Percentiles rank a stretch among this genome's conserved stretches.
phyloP scores from a whole-genome alignment of 2,329 filamentous ascomycete species.

The Helotiales sp. region DNA sequence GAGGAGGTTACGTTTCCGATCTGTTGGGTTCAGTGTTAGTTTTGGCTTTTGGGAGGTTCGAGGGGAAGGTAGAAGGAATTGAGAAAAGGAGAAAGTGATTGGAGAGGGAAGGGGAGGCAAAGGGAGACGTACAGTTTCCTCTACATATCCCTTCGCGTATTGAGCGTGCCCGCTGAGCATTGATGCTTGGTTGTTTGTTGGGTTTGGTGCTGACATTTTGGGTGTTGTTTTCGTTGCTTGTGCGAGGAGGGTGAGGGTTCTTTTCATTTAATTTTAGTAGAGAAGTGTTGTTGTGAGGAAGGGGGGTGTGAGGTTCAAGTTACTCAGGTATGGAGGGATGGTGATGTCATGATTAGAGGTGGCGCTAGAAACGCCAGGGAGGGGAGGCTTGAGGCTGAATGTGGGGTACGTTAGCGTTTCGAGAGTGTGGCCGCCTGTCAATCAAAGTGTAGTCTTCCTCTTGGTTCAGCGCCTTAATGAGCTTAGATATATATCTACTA shows the following conservation, averaged over 20 bases:
- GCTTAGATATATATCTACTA: too few relatives aligned
- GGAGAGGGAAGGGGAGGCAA: neutral
- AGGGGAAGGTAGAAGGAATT: neutral
- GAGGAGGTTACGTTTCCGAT: conserved; percentile 60
- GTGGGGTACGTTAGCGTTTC: too few relatives aligned
- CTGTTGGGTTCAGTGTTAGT: neutral
- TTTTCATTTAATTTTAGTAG: too few relatives aligned
- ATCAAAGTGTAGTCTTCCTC: too few relatives aligned
- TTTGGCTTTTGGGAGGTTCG: neutral
- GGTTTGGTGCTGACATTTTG: conserved; percentile 16
- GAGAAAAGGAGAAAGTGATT: neutral
- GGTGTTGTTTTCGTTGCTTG: neutral
- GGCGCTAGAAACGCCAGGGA: too few relatives aligned
- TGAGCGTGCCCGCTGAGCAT: conserved; percentile 65
- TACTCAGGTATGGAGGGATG: too few relatives aligned
- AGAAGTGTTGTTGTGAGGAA: too few relatives aligned
- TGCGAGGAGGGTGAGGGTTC: neutral
- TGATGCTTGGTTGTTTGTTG: conserved; percentile 43
- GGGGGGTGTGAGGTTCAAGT: too few relatives aligned
- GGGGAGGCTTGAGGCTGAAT: too few relatives aligned
- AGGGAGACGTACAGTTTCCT: conserved; percentile 40
- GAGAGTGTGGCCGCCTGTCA: too few relatives aligned
- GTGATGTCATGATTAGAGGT: too few relatives aligned
- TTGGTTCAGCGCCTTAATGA: too few relatives aligned
- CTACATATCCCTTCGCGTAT: conserved; percentile 67